Percentiles rank a stretch among this genome's conserved stretches.
phyloP scores from a whole-genome alignment of 1,284 basidiomycete genomes.

The Porogramme epimiltina region DNA sequence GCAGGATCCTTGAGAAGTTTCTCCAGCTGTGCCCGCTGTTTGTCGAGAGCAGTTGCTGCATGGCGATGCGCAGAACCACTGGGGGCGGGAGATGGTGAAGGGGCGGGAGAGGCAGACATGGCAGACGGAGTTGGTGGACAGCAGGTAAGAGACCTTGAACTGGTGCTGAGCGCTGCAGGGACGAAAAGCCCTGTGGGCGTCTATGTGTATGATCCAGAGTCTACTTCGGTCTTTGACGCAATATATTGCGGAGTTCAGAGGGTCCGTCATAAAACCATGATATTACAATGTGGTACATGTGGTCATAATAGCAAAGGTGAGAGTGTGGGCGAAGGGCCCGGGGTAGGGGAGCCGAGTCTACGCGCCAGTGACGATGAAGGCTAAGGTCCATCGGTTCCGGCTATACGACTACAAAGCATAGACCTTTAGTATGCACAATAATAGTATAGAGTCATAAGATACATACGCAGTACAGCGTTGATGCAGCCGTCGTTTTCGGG shows the following conservation, averaged over 20 bases:
- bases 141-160: no score
- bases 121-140: neutral
- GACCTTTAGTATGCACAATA: neutral
- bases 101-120: conserved; percentile 29
- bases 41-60: conserved; percentile 72
- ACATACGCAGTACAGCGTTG: conserved; percentile 87
- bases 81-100: conserved; percentile 29
- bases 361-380: neutral
- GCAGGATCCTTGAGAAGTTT: conserved; percentile 85
- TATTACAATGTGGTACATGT: conserved; percentile 20
- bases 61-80: conserved; percentile 46
- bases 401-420: no score
- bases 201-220: no score
- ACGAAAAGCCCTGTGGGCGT: no score
- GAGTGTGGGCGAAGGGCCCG: neutral
- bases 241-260: no score
- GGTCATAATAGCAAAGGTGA: conserved; percentile 14
- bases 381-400: no score
- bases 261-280: neutral
- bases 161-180: no score
- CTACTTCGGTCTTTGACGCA: neutral
- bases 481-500: conserved; percentile 97
- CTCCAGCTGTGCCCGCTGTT: conserved; percentile 78
- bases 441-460: conserved; percentile 1
- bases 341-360: neutral